Conservation (phyloP, 208 protist species). For the Wallacemonas rigidus region DNA sequence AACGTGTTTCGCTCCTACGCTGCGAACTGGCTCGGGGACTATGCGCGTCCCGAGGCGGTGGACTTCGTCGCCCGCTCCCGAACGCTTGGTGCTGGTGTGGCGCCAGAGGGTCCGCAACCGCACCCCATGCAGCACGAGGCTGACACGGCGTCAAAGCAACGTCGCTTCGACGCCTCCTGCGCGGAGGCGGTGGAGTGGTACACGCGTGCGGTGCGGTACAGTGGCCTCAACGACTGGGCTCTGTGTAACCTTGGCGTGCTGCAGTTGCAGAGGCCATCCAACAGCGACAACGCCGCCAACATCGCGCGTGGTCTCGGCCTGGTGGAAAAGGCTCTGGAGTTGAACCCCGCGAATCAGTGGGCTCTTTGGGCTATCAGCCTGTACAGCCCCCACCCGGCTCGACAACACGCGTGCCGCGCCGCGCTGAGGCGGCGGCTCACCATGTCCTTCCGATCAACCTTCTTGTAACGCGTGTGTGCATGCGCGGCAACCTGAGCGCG, state of each 20-base stretch:
- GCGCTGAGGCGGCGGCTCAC: constrained; percentile 27
- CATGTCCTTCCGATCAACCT: constrained; percentile 13
- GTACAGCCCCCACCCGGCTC: constrained; percentile 19
- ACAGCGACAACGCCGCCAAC: not conserved
- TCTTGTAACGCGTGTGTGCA: not conserved
- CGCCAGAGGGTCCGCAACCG: not conserved
- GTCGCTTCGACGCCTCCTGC: constrained; percentile 3
- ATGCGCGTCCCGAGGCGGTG: not conserved
- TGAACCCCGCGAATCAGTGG: constrained; percentile 54
- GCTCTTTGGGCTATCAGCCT: constrained; percentile 41
- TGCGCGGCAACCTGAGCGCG: no score
- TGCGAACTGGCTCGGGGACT: constrained; percentile 41
- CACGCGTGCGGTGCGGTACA: not conserved
- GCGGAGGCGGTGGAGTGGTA: constrained; percentile 6
- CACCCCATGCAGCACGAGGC: not conserved
- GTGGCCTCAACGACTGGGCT: constrained; percentile 19
- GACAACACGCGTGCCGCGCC: constrained; percentile 28
- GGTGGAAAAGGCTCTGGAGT: constrained; percentile 32
- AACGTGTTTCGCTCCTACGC: constrained; percentile 37
- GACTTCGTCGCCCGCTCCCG: constrained; percentile 3
- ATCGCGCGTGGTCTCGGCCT: constrained; percentile 26
- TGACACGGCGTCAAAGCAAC: not conserved
- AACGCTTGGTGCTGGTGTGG: not conserved
- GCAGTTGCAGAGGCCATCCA: not conserved
- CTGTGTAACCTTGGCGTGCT: constrained; percentile 7